phyloP scores from a whole-genome alignment of 768 basidiomycete genomes.

The Chalciporus chontae region DNA sequence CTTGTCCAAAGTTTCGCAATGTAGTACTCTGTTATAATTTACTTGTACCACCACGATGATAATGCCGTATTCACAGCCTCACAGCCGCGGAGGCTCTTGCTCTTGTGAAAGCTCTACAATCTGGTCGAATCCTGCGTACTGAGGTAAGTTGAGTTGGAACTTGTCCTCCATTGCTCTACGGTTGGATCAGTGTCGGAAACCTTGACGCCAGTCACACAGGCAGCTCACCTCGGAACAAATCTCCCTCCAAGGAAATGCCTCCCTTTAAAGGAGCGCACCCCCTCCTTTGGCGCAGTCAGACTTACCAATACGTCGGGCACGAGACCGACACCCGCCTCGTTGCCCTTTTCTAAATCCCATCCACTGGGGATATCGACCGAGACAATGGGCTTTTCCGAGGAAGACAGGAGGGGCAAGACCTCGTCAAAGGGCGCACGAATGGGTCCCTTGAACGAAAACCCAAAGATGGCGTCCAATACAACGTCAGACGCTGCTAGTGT shows the following conservation, averaged over 20 bases:
- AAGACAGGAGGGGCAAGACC: slow-evolving; percentile 62
- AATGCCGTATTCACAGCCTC: not conserved
- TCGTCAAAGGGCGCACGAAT: slow-evolving; percentile 84
- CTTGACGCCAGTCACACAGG: not conserved
- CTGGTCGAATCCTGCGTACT: slow-evolving; percentile 76
- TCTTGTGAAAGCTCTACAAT: slow-evolving; percentile 67
- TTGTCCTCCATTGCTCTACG: slow-evolving; percentile 67
- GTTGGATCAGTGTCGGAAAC: slow-evolving; percentile 1
- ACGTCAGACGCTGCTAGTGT: slow-evolving; percentile 67
- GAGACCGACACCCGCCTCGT: slow-evolving; percentile 50
- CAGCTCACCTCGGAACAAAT: slow-evolving; percentile 80
- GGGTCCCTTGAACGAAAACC: slow-evolving; percentile 94
- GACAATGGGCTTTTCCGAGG: slow-evolving; percentile 75
- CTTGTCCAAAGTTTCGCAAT: too few relatives aligned
- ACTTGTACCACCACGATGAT: too few relatives aligned
- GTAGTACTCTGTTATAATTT: too few relatives aligned
- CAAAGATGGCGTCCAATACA: slow-evolving; percentile 94
- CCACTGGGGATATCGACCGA: slow-evolving; percentile 96
- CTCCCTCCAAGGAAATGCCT: slow-evolving; percentile 92
- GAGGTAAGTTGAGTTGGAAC: slow-evolving; percentile 75
- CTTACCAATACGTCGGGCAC: slow-evolving; percentile 80
- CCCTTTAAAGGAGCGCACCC: slow-evolving; percentile 72
- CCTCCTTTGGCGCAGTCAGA: slow-evolving; percentile 92
- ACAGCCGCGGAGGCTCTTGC: slow-evolving; percentile 4
- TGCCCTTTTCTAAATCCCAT: slow-evolving; percentile 90